A percentile compares a stretch with the other conserved stretches of the same genome.
These are phyloP conservation scores for Stemphylium lycopersici DNA, from an alignment of 2,329 filamentous ascomycete genomes.

Conservation along the genomic window DNA sequence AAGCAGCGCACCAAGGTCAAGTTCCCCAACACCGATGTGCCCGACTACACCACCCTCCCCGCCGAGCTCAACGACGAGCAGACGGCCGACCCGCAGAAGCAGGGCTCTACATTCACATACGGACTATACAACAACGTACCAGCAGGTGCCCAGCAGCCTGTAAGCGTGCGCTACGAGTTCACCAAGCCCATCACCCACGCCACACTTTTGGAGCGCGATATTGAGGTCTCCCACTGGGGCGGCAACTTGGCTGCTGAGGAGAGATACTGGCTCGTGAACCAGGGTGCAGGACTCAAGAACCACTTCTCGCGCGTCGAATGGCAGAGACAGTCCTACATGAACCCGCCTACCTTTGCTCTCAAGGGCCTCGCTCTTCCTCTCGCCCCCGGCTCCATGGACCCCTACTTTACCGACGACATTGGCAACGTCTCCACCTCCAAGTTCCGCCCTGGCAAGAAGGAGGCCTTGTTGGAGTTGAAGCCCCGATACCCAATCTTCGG, in stretches of 20 bases:
- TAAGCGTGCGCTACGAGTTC: constrained; percentile 89
- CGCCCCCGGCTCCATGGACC: constrained; percentile 76
- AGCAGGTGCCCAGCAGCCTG: constrained; percentile 75
- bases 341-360: constrained; percentile 76
- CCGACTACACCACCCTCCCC: constrained; percentile 81
- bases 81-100: constrained; percentile 75
- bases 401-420: constrained; percentile 95
- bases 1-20: constrained; percentile 99
- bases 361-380: constrained; percentile 84
- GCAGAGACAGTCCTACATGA: constrained; percentile 67
- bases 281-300: constrained; percentile 72
- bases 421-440: constrained; percentile 95
- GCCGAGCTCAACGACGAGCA: constrained; percentile 62
- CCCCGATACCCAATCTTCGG: constrained; percentile 96
- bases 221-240: constrained; percentile 98
- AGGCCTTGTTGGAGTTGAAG: constrained; percentile 86
- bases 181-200: constrained; percentile 88
- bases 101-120: constrained; percentile 86
- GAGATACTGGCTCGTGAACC: constrained; percentile 85
- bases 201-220: constrained; percentile 79
- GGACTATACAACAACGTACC: constrained; percentile 84
- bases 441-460: constrained; percentile 78
- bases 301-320: constrained; percentile 58
- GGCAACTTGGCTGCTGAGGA: constrained; percentile 96
- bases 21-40: constrained; percentile 76